Evolutionary conservation across 495 filamentous ascomycete genomes (phyloP).

Genomic region (Podospora appendiculata): DNA sequence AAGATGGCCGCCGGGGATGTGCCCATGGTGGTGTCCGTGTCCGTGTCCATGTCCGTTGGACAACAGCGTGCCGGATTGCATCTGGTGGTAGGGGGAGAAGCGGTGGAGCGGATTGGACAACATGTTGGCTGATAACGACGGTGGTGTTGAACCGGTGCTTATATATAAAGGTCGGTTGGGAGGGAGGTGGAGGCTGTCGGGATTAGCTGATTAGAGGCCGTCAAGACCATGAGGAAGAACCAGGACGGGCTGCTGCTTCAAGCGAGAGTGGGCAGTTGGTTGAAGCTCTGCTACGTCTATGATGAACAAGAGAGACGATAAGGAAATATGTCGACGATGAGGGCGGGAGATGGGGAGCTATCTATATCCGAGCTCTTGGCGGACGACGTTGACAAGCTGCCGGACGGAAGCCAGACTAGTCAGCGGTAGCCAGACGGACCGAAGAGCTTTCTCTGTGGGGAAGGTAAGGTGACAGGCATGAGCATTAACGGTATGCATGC

Average conservation of each 20-base stretch:
- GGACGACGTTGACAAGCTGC: slow-evolving; percentile 21
- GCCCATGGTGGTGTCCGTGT: slow-evolving; percentile 29
- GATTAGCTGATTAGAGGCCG: slow-evolving; percentile 24
- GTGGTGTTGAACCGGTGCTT: neutral
- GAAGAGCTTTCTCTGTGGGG: slow-evolving; percentile 33
- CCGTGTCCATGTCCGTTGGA: slow-evolving; percentile 41
- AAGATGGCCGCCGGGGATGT: slow-evolving; percentile 44
- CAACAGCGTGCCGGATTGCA: slow-evolving; percentile 46
- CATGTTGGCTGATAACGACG: slow-evolving; percentile 31
- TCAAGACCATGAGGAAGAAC: slow-evolving; percentile 25
- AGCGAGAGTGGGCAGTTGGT: slow-evolving; percentile 44
- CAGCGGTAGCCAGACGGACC: slow-evolving; percentile 39
- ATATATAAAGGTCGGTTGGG: neutral
- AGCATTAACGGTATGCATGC: slow-evolving; percentile 34
- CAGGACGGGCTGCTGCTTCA: slow-evolving; percentile 28
- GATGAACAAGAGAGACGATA: slow-evolving; percentile 26
- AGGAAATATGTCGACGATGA: slow-evolving; percentile 30
- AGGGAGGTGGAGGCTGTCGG: slow-evolving; percentile 1
- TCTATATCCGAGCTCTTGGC: slow-evolving; percentile 35
- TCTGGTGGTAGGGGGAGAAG: slow-evolving; percentile 48
- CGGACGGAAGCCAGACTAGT: slow-evolving; percentile 21
- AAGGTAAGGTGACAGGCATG: slow-evolving; percentile 31
- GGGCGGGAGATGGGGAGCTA: slow-evolving; percentile 24
- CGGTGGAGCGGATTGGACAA: slow-evolving; percentile 54
- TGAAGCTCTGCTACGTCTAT: slow-evolving; percentile 35